Percentiles rank a stretch among this genome's conserved stretches.
Evolutionary conservation across 2,329 filamentous ascomycete genomes (phyloP).

Genomic region (Alternaria tenuissima): DNA sequence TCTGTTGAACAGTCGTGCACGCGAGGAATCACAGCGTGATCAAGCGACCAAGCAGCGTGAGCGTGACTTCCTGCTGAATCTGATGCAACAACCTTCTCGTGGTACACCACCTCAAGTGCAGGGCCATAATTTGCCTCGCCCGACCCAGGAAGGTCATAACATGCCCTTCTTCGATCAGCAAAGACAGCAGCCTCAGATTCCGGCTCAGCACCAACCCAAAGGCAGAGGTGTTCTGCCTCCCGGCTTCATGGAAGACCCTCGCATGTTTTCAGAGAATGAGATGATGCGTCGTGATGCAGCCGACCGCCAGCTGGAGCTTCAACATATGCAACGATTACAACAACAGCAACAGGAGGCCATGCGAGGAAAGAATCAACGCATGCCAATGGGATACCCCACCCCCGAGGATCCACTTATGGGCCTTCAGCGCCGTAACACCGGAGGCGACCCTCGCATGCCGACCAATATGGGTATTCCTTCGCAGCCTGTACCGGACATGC

Average conservation of each 20-base stretch:
- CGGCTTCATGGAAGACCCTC: constrained; percentile 49
- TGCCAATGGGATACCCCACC: constrained; percentile 44
- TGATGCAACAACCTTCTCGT: constrained; percentile 71
- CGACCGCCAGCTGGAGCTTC: constrained; percentile 40
- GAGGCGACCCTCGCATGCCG: constrained; percentile 47
- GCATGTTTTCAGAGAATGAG: constrained; percentile 44
- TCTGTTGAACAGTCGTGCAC: constrained; percentile 50
- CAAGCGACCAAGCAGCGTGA: constrained; percentile 65
- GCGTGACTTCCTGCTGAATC: constrained; percentile 83
- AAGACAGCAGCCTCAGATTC: constrained; percentile 44
- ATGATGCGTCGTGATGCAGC: constrained; percentile 44
- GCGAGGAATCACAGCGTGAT: constrained; percentile 48
- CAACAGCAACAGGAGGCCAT: constrained; percentile 43
- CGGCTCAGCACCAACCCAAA: constrained; percentile 42
- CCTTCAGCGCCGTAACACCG: constrained; percentile 50
- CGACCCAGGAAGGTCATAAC: constrained; percentile 40
- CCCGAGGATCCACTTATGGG: constrained; percentile 45
- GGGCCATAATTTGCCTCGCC: constrained; percentile 48
- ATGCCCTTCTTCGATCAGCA: constrained; percentile 48
- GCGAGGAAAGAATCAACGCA: constrained; percentile 42
- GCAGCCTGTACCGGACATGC: constrained; percentile 48
- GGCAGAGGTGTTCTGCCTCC: constrained; percentile 47
- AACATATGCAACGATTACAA: constrained; percentile 41
- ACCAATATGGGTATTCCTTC: constrained; percentile 55
- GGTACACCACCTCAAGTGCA: constrained; percentile 45